phyloP scores from a whole-genome alignment of 2,329 filamentous ascomycete genomes.

The Botrytis medusae region DNA sequence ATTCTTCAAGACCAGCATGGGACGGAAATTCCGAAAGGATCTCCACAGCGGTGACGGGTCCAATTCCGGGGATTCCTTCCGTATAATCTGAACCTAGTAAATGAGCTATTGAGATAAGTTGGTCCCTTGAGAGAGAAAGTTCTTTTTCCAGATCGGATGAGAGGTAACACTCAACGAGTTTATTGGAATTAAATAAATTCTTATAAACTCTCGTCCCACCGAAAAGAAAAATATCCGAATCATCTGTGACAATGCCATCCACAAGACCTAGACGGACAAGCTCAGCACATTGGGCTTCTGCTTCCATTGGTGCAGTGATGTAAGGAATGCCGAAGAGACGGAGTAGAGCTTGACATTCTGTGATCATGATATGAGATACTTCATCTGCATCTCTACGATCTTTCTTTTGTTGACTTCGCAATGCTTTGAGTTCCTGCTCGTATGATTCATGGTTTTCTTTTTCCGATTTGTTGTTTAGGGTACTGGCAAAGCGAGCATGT shows the following conservation, averaged over 20 bases:
- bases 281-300: conserved; percentile 95
- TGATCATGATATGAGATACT: conserved; percentile 93
- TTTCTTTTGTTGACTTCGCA: conserved; percentile 94
- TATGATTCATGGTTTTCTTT: conserved; percentile 74
- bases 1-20: conserved; percentile 61
- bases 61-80: conserved; percentile 84
- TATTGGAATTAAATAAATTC: conserved; percentile 99
- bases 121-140: conserved; percentile 79
- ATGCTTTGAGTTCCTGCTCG: conserved; percentile 79
- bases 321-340: conserved; percentile 92
- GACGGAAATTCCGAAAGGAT: conserved; percentile 84
- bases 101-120: conserved; percentile 87
- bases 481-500: conserved; percentile 87
- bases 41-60: conserved; percentile 91
- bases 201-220: conserved; percentile 97
- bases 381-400: conserved; percentile 95
- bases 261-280: conserved; percentile 83
- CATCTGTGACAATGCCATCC: conserved; percentile 96
- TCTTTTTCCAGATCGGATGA: conserved; percentile 81
- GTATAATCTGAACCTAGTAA: conserved; percentile 94
- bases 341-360: conserved; percentile 89
- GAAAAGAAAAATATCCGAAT: conserved; percentile 95
- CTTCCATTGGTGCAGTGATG: conserved; percentile 97
- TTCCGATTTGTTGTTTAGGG: conserved; percentile 74
- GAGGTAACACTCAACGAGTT: conserved; percentile 96